Percentiles rank a stretch among this genome's conserved stretches.
Conservation (phyloP, 1,139 yeast species). For the Geotrichum restrictum region DNA sequence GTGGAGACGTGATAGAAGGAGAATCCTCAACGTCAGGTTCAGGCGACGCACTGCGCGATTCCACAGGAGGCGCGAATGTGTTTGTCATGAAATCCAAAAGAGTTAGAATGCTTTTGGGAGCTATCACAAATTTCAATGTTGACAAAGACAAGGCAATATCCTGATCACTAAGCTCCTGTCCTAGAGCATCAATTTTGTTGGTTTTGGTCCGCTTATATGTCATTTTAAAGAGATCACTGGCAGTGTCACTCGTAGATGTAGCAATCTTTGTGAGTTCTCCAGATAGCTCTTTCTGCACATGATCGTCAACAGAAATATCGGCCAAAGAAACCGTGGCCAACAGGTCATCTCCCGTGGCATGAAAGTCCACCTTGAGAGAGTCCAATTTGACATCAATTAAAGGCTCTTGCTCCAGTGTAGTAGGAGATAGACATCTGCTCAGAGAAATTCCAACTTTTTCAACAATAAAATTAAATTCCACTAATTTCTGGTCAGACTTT, state of each 20-base stretch:
- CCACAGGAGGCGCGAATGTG: constrained; percentile 56
- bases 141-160: constrained; percentile 68
- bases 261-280: constrained; percentile 65
- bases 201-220: constrained; percentile 44
- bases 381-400: constrained; percentile 72
- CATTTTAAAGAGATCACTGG: constrained; percentile 56
- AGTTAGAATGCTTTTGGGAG: constrained; percentile 73
- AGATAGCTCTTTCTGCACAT: constrained; percentile 59
- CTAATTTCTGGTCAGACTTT: constrained; percentile 44
- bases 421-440: constrained; percentile 61
- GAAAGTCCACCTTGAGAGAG: constrained; percentile 53
- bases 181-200: constrained; percentile 2
- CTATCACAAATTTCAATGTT: constrained; percentile 68
- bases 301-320: constrained; percentile 69
- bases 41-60: constrained; percentile 20
- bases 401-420: constrained; percentile 58
- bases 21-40: constrained; percentile 2
- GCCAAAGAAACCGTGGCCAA: constrained; percentile 59
- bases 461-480: constrained; percentile 69
- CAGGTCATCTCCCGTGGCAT: constrained; percentile 57
- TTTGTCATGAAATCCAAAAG: constrained; percentile 74
- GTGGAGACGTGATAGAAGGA: neutral
- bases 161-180: constrained; percentile 60
- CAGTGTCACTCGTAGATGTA: constrained; percentile 47
- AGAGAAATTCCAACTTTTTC: constrained; percentile 60